Evolutionary conservation across 2,329 filamentous ascomycete species (phyloP).

Genomic region (Fusarium irregulare): DNA sequence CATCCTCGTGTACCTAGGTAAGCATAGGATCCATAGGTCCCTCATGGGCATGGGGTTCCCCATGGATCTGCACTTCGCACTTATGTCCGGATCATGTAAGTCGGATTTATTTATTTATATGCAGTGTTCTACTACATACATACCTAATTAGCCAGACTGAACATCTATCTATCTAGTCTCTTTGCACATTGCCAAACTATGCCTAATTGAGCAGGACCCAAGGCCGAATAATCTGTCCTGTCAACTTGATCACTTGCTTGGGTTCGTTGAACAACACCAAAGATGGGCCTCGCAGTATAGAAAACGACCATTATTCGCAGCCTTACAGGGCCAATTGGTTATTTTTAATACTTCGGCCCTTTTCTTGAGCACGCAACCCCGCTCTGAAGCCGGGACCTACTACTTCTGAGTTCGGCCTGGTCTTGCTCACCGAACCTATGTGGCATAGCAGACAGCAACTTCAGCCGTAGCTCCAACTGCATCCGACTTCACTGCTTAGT

Average conservation of each 20-base stretch:
- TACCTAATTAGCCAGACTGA: not conserved
- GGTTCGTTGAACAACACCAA: slow-evolving; percentile 6
- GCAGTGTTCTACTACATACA: not conserved
- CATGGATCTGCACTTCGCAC: slow-evolving; percentile 20
- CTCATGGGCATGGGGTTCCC: slow-evolving; percentile 27
- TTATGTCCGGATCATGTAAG: slow-evolving; percentile 17
- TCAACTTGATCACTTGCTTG: not conserved
- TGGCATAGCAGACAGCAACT: slow-evolving; percentile 18
- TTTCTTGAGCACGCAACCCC: slow-evolving; percentile 19
- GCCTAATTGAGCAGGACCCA: slow-evolving; percentile 1
- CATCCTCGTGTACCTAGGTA: slow-evolving; percentile 14
- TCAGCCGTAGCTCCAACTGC: slow-evolving; percentile 29
- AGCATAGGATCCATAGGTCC: not conserved
- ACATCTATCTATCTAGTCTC: not conserved
- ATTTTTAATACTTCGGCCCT: slow-evolving; percentile 26
- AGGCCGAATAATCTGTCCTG: not conserved
- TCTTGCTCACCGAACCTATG: slow-evolving; percentile 9
- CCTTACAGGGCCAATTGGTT: slow-evolving; percentile 16
- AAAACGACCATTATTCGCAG: slow-evolving; percentile 15
- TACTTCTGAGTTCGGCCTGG: slow-evolving; percentile 6
- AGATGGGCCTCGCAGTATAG: not conserved
- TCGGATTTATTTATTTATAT: not conserved
- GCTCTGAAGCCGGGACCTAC: not conserved
- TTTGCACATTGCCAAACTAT: not conserved
- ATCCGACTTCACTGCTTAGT: slow-evolving; percentile 35